Evolutionary conservation across 345 rosid species (phyloP).

Genomic region (Microthlaspi erraticum): DNA sequence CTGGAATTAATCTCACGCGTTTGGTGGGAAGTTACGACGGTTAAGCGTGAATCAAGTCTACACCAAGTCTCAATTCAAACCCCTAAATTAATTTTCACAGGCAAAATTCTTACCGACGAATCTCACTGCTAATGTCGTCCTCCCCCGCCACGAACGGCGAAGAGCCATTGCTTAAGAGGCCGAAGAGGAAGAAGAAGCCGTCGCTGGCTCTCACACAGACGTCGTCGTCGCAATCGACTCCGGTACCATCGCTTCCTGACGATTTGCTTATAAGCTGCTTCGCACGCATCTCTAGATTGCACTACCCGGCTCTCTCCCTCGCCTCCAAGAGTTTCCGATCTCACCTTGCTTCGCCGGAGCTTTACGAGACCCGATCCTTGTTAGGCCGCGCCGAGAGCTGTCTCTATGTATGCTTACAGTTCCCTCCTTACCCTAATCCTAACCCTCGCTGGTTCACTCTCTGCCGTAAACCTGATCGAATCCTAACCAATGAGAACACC

Average conservation of each 20-base stretch:
- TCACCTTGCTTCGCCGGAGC: neutral
- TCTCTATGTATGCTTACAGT: neutral
- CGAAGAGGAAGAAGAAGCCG: neutral
- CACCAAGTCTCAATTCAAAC: no score
- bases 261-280: neutral
- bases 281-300: neutral
- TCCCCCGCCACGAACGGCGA: neutral
- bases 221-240: neutral
- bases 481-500: neutral
- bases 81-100: no score
- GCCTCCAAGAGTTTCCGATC: conserved; percentile 4
- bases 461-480: neutral
- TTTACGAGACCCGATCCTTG: neutral
- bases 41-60: no score
- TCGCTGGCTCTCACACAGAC: neutral
- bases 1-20: no score
- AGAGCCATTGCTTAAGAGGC: neutral
- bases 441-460: conserved; percentile 13
- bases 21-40: no score
- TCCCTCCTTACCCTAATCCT: neutral
- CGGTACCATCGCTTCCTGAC: neutral
- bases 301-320: neutral
- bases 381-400: neutral
- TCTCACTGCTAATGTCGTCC: neutral
- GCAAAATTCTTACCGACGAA: no score